phyloP scores from a whole-genome alignment of 768 basidiomycete species.

The Podaxis sp. region DNA sequence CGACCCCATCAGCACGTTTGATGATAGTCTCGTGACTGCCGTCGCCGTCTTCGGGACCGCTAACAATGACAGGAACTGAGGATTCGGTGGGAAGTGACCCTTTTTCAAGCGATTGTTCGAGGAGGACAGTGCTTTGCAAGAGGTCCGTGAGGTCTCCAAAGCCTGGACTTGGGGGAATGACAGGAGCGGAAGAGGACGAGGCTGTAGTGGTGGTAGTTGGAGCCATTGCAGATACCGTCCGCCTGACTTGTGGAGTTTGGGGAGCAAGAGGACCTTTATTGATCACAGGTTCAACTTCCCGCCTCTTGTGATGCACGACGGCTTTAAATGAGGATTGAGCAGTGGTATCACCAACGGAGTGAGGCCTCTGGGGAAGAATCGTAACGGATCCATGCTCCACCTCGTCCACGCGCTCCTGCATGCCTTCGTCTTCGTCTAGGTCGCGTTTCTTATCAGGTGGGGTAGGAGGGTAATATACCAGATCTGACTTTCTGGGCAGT shows the following conservation, averaged over 20 bases:
- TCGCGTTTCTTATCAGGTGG: constrained; percentile 24
- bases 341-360: constrained; percentile 10
- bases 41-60: constrained; percentile 10
- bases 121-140: constrained; percentile 54
- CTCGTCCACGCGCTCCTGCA: constrained; percentile 4
- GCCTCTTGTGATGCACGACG: constrained; percentile 56
- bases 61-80: constrained; percentile 6
- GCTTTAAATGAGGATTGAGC: constrained; percentile 43
- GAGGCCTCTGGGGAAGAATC: constrained; percentile 21
- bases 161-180: constrained; percentile 37
- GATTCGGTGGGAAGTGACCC: constrained; percentile 45
- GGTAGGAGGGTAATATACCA: constrained; percentile 36
- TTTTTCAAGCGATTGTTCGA: constrained; percentile 52
- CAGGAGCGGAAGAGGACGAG: constrained; percentile 20
- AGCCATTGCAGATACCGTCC: constrained; percentile 21
- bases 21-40: constrained; percentile 19
- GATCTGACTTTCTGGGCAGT: constrained; percentile 29
- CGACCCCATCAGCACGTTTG: constrained; percentile 18
- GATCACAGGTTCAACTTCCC: constrained; percentile 26
- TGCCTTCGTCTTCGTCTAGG: background rate
- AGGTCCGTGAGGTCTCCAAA: constrained; percentile 52
- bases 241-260: background rate
- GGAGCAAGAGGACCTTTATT: background rate
- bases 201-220: constrained; percentile 21
- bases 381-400: constrained; percentile 15